Evolutionary conservation across 148 eudicot genomes (phyloP), one percentile per base, ranked within the genome.

Genomic region (Silene uniflora): DNA sequence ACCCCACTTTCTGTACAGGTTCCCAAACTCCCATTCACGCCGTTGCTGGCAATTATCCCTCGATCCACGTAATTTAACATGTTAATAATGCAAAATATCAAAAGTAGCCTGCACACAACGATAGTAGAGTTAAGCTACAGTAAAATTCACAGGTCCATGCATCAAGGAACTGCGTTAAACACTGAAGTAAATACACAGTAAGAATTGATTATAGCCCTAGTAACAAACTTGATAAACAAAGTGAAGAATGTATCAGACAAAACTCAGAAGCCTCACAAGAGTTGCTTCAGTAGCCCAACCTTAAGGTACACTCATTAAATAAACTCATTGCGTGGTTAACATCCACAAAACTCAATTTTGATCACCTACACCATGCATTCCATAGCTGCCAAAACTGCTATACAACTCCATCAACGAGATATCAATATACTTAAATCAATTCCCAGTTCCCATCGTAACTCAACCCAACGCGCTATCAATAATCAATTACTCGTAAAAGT

Each of bases 1-100:
- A 83, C 68, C 67, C 85, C 85, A 70, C 73, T 70, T 27, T 76
- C 81, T 18, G 85, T 67, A 69, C 85, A 83, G 7, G 72, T 80
- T 64, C 67, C 76, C 67, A 75, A 69, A 65, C 80, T 81, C 61
- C 86, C 86, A 64, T 83, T 83, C 42, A 83, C 86, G 42, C 86
- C 86, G 42, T 83, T 83, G 81, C 86, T 83, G 18, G 86, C 86
- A 32, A 83, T 83, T 8, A 71, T 83, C 71, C 86, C 86, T 69
- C 81, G 86, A 55, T 83, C 86, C 67, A 83, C 81, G 59, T 80
- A 80, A 77, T 77, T 83, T 59, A 83, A 1, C 86, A 83, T 68
- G 78, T 83, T 83, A 55, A 83, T 83, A n/a, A 77, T 7, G 74
- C 86, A 83, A 68, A 83, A 83, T 58, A 80, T 71, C 59, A 83